Evolutionary conservation across 2,329 filamentous ascomycete species (phyloP).

Genomic region (Huntiella savannae): DNA sequence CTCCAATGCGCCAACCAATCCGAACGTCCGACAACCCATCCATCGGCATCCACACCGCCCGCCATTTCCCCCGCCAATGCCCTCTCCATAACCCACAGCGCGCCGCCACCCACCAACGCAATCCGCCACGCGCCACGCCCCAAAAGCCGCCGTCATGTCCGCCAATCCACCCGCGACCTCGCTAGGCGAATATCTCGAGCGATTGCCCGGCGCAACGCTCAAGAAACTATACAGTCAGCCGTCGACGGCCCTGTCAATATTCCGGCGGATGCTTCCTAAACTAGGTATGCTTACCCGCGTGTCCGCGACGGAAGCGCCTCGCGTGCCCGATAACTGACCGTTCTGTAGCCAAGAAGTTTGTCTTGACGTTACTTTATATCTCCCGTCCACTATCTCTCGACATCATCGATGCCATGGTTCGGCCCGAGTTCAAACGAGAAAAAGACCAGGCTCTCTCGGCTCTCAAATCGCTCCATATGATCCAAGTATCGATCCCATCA

Average conservation of each 20-base stretch:
- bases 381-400: slow-evolving; percentile 58
- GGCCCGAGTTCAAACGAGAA: slow-evolving; percentile 34
- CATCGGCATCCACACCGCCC: too few species aligned
- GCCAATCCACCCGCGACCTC: slow-evolving; percentile 26
- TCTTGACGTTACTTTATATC: slow-evolving; percentile 90
- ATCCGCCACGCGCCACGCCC: too few species aligned
- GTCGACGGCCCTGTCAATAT: slow-evolving; percentile 85
- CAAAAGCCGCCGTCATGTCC: slow-evolving; percentile 22
- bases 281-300: slow-evolving; percentile 34
- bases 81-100: too few species aligned
- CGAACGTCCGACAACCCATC: too few species aligned
- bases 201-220: slow-evolving; percentile 75
- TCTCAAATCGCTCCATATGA: slow-evolving; percentile 70
- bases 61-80: too few species aligned
- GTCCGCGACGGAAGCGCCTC: neutral
- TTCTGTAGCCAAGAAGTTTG: slow-evolving; percentile 68
- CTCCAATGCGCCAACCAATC: too few species aligned
- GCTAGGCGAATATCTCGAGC: slow-evolving; percentile 80
- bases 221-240: slow-evolving; percentile 87
- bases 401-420: slow-evolving; percentile 75
- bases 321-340: neutral
- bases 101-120: too few species aligned
- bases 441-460: slow-evolving; percentile 70
- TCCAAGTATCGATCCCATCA: slow-evolving; percentile 42
- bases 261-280: slow-evolving; percentile 89